These are phyloP conservation scores for Aspergillus ibericus DNA, from an alignment of 2,329 filamentous ascomycete species.

Conservation along the genomic window DNA sequence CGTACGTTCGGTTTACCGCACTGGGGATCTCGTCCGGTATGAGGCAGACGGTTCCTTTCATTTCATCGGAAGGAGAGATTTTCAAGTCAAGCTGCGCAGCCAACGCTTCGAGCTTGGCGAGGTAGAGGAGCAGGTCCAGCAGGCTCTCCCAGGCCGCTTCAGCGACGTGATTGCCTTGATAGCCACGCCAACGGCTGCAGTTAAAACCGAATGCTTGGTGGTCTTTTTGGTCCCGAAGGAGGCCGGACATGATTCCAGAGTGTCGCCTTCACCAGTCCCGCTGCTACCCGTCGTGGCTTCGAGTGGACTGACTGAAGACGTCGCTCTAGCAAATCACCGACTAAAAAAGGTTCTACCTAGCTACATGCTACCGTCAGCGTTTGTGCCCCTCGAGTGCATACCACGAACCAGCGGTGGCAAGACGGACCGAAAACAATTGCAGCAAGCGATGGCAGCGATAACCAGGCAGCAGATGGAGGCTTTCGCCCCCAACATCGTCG, in stretches of 20 bases:
- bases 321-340: neutral
- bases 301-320: neutral
- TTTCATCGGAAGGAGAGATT: neutral
- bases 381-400: constrained; percentile 6
- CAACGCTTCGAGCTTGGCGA: constrained; percentile 18
- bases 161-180: neutral
- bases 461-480: neutral
- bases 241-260: neutral
- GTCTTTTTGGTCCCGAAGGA: constrained; percentile 7
- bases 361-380: constrained; percentile 12
- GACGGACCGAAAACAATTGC: constrained; percentile 9
- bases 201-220: constrained; percentile 2
- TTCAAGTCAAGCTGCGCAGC: constrained; percentile 5
- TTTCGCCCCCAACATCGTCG: neutral
- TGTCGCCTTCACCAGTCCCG: neutral
- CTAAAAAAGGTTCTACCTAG: constrained; percentile 7
- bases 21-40: constrained; percentile 9
- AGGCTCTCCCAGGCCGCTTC: neutral
- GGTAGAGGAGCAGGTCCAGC: constrained; percentile 11
- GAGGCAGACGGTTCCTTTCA: neutral
- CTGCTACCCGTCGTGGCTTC: neutral
- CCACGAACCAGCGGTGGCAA: constrained; percentile 9
- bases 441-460: neutral
- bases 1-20: neutral
- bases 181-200: neutral